Evolutionary conservation across 768 basidiomycete genomes (phyloP).

Genomic region (Mycena vulgaris): DNA sequence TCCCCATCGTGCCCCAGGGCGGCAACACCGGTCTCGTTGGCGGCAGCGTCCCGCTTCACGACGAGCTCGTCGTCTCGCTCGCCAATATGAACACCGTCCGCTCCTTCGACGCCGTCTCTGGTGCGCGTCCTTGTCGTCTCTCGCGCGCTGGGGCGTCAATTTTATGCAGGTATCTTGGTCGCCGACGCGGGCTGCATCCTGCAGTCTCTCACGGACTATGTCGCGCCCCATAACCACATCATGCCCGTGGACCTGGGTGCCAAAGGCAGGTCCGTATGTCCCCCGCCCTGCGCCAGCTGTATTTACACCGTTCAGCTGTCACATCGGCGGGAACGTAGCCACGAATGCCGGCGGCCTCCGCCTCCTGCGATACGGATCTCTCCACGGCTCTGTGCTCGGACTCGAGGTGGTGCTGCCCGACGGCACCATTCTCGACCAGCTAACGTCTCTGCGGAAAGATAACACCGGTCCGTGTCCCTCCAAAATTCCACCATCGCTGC

Average conservation of each 20-base stretch:
- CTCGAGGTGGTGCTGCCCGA: conserved; percentile 97
- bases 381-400: conserved; percentile 95
- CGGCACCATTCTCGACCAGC: conserved; percentile 90
- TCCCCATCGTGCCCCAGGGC: conserved; percentile 97
- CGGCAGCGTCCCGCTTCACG: conserved; percentile 89
- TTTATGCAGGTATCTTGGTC: conserved; percentile 81
- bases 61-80: conserved; percentile 91
- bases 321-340: conserved; percentile 97
- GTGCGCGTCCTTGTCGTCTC: conserved; percentile 55
- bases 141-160: conserved; percentile 15
- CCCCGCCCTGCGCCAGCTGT: conserved; percentile 5
- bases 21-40: conserved; percentile 99
- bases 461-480: conserved; percentile 82
- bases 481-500: neutral
- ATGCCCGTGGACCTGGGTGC: conserved; percentile 97
- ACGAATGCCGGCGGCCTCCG: conserved; percentile 99
- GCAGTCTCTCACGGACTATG: conserved; percentile 87
- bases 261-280: conserved; percentile 85
- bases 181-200: conserved; percentile 97
- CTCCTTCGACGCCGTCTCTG: conserved; percentile 88
- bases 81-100: conserved; percentile 87
- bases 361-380: conserved; percentile 92
- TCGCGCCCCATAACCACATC: conserved; percentile 91
- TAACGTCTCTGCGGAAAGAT: conserved; percentile 95
- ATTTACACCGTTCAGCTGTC: conserved; percentile 72